phyloP scores from a whole-genome alignment of 2,329 filamentous ascomycete genomes.

The Pestalotiopsis sp. region DNA sequence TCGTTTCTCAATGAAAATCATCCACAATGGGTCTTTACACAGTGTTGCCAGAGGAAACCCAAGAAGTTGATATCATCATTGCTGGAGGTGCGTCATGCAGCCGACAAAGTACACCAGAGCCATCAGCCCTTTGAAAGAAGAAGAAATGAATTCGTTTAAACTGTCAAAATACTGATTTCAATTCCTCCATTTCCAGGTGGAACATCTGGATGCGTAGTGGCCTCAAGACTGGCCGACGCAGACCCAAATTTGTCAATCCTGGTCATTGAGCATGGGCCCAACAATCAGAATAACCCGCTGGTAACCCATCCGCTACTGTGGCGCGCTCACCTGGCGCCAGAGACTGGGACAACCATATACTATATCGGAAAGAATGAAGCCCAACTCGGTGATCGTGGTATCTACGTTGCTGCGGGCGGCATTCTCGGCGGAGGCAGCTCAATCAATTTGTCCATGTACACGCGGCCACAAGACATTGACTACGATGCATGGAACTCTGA shows the following conservation, averaged over 20 bases:
- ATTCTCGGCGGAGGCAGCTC: slow-evolving; percentile 55
- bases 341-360: background rate
- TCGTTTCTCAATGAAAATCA: background rate
- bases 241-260: background rate
- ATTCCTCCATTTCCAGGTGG: background rate
- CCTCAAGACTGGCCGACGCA: slow-evolving; percentile 5
- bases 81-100: background rate
- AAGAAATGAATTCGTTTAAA: background rate
- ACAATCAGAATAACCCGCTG: background rate
- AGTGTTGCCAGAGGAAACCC: background rate
- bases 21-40: background rate
- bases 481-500: slow-evolving; percentile 22
- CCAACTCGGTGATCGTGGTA: background rate
- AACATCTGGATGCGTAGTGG: background rate
- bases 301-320: background rate
- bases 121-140: background rate
- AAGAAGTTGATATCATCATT: background rate
- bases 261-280: background rate
- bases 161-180: background rate
- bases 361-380: background rate
- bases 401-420: slow-evolving; percentile 26
- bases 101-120: background rate
- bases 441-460: slow-evolving; percentile 47
- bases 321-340: background rate
- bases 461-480: slow-evolving; percentile 29